Evolutionary conservation across 495 filamentous ascomycete species (phyloP), one percentile per base, ranked within the genome.

Genomic region (Hamigera avellanea): DNA sequence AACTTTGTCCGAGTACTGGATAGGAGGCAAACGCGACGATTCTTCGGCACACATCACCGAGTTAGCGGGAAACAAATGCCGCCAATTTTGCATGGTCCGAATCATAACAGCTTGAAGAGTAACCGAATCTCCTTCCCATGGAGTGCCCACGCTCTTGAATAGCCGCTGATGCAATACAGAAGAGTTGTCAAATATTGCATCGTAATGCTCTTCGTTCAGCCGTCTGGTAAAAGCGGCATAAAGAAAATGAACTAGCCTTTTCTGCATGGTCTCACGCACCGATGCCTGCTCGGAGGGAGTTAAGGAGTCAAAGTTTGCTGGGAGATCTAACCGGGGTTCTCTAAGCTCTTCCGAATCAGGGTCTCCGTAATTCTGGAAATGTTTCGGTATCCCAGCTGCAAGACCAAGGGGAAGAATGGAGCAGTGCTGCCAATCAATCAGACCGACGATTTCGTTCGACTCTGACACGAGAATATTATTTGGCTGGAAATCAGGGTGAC

Each of bases 341-440:
- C 7, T 19, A 1, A 52, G 41, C 14, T 21, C 36, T 15, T 52
- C 45, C 10, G 52, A 52, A 0, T 47, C 39, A 13, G 44, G 44
- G 33, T 54, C 47, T 14, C 44, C 44, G 19, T 49, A 46, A 19
- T 59, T 58, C 34, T 61, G 53, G 35, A 57, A 53, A 26, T 44
- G 28, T 8, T 45, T 37, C 21, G 52, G 57, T 33, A 61, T 61
- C 9, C 52, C 50, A 19, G 50, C 48, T 8, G 41, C 45, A 31
- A 61, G 30, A 19, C 49, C 44, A 9, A 55, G 42, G 18, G 52
- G 57, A 28, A 56, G 45, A 35, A 60, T 45, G 23, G 45, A 19
- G 32, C 33, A 41, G 42, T 57, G 46, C 34, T 56, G 53, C 55
- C 50, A 59, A 39, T 59, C 55, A n/a, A 59, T 52, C 1, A 59